Evolutionary conservation across 2,329 filamentous ascomycete species (phyloP).

Genomic region (Fonsecaea pugnacius): DNA sequence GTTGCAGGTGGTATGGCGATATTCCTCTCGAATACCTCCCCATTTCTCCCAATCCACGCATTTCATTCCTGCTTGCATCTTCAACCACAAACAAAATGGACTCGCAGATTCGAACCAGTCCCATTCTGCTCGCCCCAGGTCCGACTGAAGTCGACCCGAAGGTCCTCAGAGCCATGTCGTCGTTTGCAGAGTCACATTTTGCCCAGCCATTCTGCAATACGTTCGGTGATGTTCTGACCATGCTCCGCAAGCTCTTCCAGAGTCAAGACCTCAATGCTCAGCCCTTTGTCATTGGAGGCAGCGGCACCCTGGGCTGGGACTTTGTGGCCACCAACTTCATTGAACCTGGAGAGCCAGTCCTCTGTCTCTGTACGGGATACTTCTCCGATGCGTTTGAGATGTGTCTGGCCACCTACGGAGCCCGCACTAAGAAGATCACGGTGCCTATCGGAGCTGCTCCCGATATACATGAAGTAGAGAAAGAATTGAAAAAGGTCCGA

Average conservation of each 20-base stretch:
- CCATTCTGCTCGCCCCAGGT: constrained; percentile 88
- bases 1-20: background rate
- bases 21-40: background rate
- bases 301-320: constrained; percentile 95
- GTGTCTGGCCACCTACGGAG: constrained; percentile 89
- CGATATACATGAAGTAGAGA: constrained; percentile 82
- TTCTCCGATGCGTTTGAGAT: constrained; percentile 93
- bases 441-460: constrained; percentile 85
- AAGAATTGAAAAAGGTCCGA: constrained; percentile 81
- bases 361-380: constrained; percentile 96
- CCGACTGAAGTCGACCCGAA: constrained; percentile 51
- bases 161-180: constrained; percentile 22
- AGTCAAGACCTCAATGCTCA: constrained; percentile 79
- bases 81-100: constrained; percentile 1
- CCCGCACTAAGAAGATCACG: constrained; percentile 83
- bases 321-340: constrained; percentile 87
- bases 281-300: constrained; percentile 90
- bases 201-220: constrained; percentile 82
- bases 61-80: background rate
- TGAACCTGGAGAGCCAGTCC: constrained; percentile 83
- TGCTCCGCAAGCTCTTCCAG: constrained; percentile 93
- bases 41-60: background rate
- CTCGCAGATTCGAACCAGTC: constrained; percentile 34
- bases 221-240: constrained; percentile 84
- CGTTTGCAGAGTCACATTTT: constrained; percentile 76